Evolutionary conservation across 768 basidiomycete species (phyloP), one percentile per base, ranked within the genome.

Genomic region (Polyporus arcularius): DNA sequence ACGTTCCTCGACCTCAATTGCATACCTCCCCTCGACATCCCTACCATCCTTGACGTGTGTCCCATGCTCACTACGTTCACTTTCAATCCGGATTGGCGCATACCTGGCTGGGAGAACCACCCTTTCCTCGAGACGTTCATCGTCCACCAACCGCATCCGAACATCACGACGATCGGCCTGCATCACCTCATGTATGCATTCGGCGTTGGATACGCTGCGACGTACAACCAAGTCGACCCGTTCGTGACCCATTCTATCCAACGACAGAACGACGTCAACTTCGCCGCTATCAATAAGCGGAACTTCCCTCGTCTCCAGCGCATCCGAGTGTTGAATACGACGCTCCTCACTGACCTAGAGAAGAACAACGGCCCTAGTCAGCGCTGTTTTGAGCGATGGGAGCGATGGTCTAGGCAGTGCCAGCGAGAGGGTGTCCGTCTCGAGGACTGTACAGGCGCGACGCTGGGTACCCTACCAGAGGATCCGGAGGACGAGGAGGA

Each of bases 21-120:
- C 65, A 80, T 84, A 46, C 82, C 82, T 6, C 64, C 76, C 0
- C 75, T 89, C 30, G 83, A 89, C 60, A 75, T 90, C 14, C 74
- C 84, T 4, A 75, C 75, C 26, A 81, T 88, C 60, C 80, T 91
- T 28, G 85, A 85, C 12, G 71, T 83, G 7, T 91, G 89, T 64
- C 89, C 88, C 0, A 70, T 76, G 50, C 81, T 92, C 32, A 75
- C 71, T 18, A 82, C 85, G 0, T 85, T 92, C 69, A 79, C 81
- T 26, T 91, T 92, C 76, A 92, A 90, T 68, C 84, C 80, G 30
- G 90, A 92, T 69, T 91, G 90, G 89, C 80, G 82, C 12, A 72
- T 87, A 15, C 69, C 66, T 0, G 64, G 60, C 18, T 59, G 53
- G 42, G 63, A 68, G n/a, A 59, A 62, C 40, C 61, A 73, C 53